Evolutionary conservation across 257 asterid species (phyloP).

Genomic region (Fraxinus quadrangulata): DNA sequence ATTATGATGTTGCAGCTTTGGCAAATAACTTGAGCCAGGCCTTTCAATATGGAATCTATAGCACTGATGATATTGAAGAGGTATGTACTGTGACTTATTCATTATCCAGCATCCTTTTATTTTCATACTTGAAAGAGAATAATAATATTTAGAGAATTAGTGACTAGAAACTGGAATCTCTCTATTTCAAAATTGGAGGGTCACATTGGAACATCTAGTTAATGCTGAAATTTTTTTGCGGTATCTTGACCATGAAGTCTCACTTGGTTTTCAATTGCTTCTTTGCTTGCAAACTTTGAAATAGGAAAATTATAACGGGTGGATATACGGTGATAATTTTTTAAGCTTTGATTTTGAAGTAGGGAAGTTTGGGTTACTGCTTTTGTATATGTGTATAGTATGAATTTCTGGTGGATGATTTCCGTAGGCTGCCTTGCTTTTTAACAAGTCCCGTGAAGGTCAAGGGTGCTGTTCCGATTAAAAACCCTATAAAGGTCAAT

Average conservation of each 20-base stretch:
- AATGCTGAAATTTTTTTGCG: not conserved
- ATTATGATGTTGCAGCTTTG: slow-evolving; percentile 95
- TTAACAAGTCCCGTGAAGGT: not conserved
- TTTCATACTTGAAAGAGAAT: not conserved
- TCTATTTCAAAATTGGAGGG: not conserved
- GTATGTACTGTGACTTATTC: slow-evolving; percentile 34
- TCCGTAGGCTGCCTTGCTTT: not conserved
- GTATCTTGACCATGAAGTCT: not conserved
- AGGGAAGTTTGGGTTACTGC: not conserved
- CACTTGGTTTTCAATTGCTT: not conserved
- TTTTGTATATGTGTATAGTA: not conserved
- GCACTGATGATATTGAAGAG: slow-evolving; percentile 71
- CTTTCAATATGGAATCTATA: slow-evolving; percentile 82
- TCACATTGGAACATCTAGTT: not conserved
- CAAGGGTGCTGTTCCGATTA: not conserved
- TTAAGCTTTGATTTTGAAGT: not conserved
- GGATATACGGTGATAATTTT: not conserved
- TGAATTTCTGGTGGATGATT: not conserved
- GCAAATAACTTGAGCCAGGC: slow-evolving; percentile 95
- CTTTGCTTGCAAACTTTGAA: not conserved
- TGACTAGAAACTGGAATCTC: not conserved
- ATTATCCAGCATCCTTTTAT: not conserved
- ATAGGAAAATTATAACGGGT: not conserved
- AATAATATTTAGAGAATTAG: not conserved
- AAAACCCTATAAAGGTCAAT: not conserved